Percentiles rank a stretch among this genome's conserved stretches.
Evolutionary conservation across 2,329 filamentous ascomycete species (phyloP).

Genomic region (Pseudogymnoascus sp.): DNA sequence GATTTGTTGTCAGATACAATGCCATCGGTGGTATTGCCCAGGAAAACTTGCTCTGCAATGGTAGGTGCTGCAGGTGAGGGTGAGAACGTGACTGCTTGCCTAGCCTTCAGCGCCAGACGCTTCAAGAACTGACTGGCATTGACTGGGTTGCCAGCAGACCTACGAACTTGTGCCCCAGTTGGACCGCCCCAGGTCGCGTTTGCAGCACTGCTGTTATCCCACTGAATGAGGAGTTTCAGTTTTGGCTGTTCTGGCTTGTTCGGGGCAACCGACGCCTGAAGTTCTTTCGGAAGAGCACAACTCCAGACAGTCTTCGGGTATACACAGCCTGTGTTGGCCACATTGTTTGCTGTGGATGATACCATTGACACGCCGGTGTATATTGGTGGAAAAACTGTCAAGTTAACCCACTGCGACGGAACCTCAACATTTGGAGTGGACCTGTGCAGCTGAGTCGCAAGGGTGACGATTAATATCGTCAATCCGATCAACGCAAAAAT

Average conservation of each 20-base stretch:
- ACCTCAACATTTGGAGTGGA: constrained; percentile 31
- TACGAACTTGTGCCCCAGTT: constrained; percentile 23
- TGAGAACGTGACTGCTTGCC: constrained; percentile 35
- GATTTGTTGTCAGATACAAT: constrained; percentile 61
- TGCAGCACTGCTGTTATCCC: constrained; percentile 52
- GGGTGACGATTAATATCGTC: constrained; percentile 50
- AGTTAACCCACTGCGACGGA: constrained; percentile 66
- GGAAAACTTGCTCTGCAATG: constrained; percentile 63
- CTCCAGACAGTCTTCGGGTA: constrained; percentile 73
- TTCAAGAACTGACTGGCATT: constrained; percentile 30
- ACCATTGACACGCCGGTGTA: constrained; percentile 78
- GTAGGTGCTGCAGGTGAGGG: constrained; percentile 42
- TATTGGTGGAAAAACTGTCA: constrained; percentile 81
- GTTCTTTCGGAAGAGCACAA: constrained; percentile 74
- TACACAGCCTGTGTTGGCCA: constrained; percentile 63
- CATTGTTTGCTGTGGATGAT: constrained; percentile 61
- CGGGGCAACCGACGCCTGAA: constrained; percentile 57
- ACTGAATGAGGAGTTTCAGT: constrained; percentile 73
- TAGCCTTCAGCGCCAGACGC: constrained; percentile 25
- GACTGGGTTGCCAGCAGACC: constrained; percentile 27
- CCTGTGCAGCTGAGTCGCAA: constrained; percentile 51
- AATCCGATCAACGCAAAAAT: constrained; percentile 46
- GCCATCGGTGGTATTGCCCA: constrained; percentile 80
- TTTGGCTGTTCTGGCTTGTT: constrained; percentile 66
- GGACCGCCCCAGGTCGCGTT: constrained; percentile 38